Conservation (phyloP, 2,329 filamentous ascomycete genomes). For the Raffaelea ambrosiae region DNA sequence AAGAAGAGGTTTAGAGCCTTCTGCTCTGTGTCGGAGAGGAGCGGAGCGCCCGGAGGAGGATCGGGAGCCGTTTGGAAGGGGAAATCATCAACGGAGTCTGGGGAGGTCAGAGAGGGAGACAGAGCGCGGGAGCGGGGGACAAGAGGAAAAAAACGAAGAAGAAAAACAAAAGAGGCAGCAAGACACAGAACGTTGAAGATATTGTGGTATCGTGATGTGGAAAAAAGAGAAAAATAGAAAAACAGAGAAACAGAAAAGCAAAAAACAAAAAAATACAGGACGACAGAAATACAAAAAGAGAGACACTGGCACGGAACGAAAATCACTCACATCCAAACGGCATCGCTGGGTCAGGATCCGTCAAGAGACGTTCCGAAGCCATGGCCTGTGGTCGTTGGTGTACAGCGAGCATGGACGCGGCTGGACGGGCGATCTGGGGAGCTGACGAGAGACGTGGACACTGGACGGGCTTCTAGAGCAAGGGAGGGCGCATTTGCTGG, state of each 20-base stretch:
- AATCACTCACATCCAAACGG: constrained; percentile 59
- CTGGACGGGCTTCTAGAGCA: too few relatives aligned
- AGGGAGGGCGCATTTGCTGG: too few relatives aligned
- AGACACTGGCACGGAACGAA: too few relatives aligned
- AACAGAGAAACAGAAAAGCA: not conserved
- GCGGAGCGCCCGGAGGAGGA: constrained; percentile 54
- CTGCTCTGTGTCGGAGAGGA: constrained; percentile 55
- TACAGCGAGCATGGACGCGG: constrained; percentile 49
- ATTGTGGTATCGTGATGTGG: too few relatives aligned
- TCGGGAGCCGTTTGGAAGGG: constrained; percentile 48
- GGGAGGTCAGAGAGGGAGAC: constrained; percentile 18
- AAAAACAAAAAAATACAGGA: not conserved
- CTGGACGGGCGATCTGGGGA: constrained; percentile 9
- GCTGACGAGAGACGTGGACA: not conserved
- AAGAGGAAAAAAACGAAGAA: not conserved
- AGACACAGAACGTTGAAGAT: too few relatives aligned
- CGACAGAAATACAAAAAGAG: not conserved
- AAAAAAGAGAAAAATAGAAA: not conserved
- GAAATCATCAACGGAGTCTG: constrained; percentile 36
- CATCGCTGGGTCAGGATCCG: constrained; percentile 34
- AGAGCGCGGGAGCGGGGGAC: not conserved
- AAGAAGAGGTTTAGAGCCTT: constrained; percentile 52
- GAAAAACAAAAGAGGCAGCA: not conserved
- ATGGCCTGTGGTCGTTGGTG: constrained; percentile 42
- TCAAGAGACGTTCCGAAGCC: constrained; percentile 44